A percentile compares a stretch with the other conserved stretches of the same genome.
These are phyloP conservation scores for Triadica sebifera DNA, from an alignment of 345 rosid species.

Conservation along the genomic window DNA sequence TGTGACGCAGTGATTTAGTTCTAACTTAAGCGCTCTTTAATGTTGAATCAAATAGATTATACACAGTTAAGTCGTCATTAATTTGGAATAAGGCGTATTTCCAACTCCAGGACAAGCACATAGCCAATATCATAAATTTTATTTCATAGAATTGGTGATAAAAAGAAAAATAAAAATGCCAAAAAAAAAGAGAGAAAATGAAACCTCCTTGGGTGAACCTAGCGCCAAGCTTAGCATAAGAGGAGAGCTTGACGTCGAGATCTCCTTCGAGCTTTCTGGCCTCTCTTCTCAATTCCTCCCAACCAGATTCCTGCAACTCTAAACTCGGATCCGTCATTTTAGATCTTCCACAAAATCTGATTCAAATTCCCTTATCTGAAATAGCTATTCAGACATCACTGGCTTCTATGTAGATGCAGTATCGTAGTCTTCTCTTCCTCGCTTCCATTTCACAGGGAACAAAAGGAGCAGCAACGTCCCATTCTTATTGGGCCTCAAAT, in stretches of 20 bases:
- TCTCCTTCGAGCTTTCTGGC: slow-evolving; percentile 96
- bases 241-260: slow-evolving; percentile 96
- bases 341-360: slow-evolving; percentile 28
- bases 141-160: background rate
- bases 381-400: too few species aligned
- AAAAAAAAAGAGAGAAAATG: slow-evolving; percentile 14
- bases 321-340: slow-evolving; percentile 70
- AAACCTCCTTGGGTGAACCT: slow-evolving; percentile 87
- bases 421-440: background rate
- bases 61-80: background rate
- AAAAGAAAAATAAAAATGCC: background rate
- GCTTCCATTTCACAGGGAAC: background rate
- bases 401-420: background rate
- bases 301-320: slow-evolving; percentile 92
- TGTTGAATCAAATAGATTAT: background rate
- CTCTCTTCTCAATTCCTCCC: slow-evolving; percentile 93
- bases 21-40: background rate
- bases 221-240: slow-evolving; percentile 94
- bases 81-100: background rate
- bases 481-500: background rate
- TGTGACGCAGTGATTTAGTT: background rate
- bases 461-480: background rate
- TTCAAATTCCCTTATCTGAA: slow-evolving; percentile 22
- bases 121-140: background rate
- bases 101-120: background rate